Base-by-base conservation (phyloP, 2,329 filamentous ascomycete genomes). In the Claviceps quebecensis region DNA sequence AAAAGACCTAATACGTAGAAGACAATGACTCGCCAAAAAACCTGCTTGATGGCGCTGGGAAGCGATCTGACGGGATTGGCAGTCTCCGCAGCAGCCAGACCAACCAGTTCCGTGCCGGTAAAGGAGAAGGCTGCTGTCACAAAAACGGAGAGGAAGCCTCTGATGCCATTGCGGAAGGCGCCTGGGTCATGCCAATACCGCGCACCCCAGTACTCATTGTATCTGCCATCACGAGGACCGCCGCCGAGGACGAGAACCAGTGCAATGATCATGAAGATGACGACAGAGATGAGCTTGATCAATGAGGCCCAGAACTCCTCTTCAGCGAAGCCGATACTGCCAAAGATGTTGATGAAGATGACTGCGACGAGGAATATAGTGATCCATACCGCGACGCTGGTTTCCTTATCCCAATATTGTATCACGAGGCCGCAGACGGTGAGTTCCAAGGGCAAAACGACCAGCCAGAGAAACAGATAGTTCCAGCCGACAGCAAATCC, bases 41-140 rank as follows among this genome's bases (percentile, higher is more conserved):
- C 84, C 66, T 91, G 86, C 70, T 89, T 91, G 60, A 89, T 80
- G 2, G 87, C 87, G 22, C 80, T 83, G 0, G 87, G 87, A 0
- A 94, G 74, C 0, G 82, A 78, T 63, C 86, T 81, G 55, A 79
- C 75, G 1, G 83, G 83, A 60, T 86, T 84, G 4, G 63, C 67
- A 0, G 81, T 78, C 66, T 87, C 83, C 13, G 83, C 83, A 4
- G 83, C 83, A 5, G 82, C 81, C 8, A 87, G 74, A 60, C 83
- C 83, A 45, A 86, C 81, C 5, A 84, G 68, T 62, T 86, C 83
- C 1, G 82, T 84, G 11, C 82, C 82, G 2, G 80, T 75, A 56
- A 83, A 86, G 39, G 82, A 71, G 59, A 86, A 86, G 13, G 82
- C 82, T 5, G 83, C 82, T 1, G 78, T 84, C 51, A 86, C 81